Evolutionary conservation across 208 protist species (phyloP), one percentile per base, ranked within the genome.

Genomic region (Wallacemonas sp.): DNA sequence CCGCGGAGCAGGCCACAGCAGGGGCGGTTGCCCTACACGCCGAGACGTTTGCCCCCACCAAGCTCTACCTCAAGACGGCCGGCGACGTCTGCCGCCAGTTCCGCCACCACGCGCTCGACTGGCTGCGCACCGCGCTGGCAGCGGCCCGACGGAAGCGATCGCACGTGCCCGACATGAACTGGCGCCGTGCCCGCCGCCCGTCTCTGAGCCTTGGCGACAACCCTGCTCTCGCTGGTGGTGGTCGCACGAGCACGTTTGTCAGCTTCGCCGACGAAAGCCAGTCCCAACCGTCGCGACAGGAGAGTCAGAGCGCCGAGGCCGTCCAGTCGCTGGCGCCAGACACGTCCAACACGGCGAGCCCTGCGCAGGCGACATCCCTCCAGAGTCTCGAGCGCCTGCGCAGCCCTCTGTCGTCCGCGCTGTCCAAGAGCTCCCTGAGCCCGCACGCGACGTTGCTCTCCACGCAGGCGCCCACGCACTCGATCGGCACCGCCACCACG

Each of bases 21-120:
- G 57, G 22, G 12, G 39, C 38, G 7, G 33, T 20, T 44, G 54
- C 28, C 18, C 32, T 3, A 14, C 54, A 42, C 8, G 32, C 31
- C 16, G 32, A 42, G 31, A 4, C 33, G 12, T 22, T 48, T 38
- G 14, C 57, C 18, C 14, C 38, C 14, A 49, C 38, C 22, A 45
- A 12, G 57, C 52, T 59, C 5, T 63, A 49, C 25, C 31, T 38
- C 16, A 7, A 42, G 11, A 61, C 54, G 29, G 10, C 54, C 5
- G 54, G n/a, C 11, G 28, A 42, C n/a, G 22, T 42, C 31, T 61
- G 33, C 54, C 32, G 32, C 18, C 10, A 38, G 32, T 38, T 42
- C 54, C 54, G 31, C 31, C 54, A n/a, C 11, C 33, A 42, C 54
- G 54, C 31, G n/a, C 54, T 38, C 3, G 32, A 23, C 31, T 42